These are phyloP conservation scores for Spencermartinsiella europaea DNA, from an alignment of 805 yeast genomes.

Conservation along the genomic window DNA sequence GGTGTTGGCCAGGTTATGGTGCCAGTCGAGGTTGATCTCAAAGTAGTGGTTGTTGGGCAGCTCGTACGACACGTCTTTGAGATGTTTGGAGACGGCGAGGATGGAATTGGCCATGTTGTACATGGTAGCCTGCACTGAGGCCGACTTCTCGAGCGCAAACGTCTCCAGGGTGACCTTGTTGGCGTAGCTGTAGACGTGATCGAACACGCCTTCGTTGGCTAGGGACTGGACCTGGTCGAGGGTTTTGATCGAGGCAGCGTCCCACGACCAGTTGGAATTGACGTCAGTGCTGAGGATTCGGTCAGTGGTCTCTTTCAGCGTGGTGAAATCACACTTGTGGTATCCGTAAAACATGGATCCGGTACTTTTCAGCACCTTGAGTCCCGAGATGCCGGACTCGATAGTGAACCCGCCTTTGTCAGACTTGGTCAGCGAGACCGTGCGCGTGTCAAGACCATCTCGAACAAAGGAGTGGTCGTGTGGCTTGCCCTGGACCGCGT, in stretches of 20 bases:
- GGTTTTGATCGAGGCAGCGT: conserved; percentile 44
- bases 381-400: conserved; percentile 66
- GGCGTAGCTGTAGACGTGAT: conserved; percentile 55
- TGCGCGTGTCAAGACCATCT: conserved; percentile 77
- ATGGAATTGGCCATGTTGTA: conserved; percentile 81
- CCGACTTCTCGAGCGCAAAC: conserved; percentile 81
- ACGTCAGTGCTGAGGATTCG: conserved; percentile 86
- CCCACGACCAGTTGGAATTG: conserved; percentile 67
- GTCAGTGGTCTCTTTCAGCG: conserved; percentile 75
- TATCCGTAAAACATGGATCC: conserved; percentile 90
- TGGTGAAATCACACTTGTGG: conserved; percentile 83
- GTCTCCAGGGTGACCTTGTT: conserved; percentile 64
- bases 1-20: conserved; percentile 63
- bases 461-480: conserved; percentile 83
- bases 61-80: conserved; percentile 62
- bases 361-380: conserved; percentile 83
- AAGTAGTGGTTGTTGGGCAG: conserved; percentile 93
- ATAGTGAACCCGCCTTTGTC: conserved; percentile 40
- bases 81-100: conserved; percentile 49
- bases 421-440: conserved; percentile 35
- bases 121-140: conserved; percentile 98
- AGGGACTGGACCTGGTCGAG: conserved; percentile 36
- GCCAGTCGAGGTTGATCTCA: conserved; percentile 73
- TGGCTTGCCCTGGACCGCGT: conserved; percentile 62
- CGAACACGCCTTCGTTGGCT: conserved; percentile 62